Conservation (phyloP, 768 basidiomycete genomes). For the Atractiella rhizophila region DNA sequence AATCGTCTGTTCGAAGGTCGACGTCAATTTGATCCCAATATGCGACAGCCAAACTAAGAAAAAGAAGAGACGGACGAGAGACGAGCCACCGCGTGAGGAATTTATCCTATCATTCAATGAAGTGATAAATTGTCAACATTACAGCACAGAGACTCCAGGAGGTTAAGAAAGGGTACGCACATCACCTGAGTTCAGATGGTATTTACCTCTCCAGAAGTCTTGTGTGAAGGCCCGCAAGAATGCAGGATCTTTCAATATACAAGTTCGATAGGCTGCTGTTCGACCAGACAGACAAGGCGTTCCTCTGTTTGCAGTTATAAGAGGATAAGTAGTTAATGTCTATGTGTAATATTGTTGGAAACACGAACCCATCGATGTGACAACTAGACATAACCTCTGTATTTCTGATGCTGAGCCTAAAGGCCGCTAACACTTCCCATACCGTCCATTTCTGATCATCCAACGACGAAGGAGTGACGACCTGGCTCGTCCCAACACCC, state of each 20-base stretch:
- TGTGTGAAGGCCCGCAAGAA: constrained; percentile 82
- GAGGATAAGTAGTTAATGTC: too few relatives aligned
- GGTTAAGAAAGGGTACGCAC: constrained; percentile 16
- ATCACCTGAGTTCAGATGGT: constrained; percentile 80
- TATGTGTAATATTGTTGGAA: background rate
- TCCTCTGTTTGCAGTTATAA: too few relatives aligned
- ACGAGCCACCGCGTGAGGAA: constrained; percentile 94
- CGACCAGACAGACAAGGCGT: constrained; percentile 75
- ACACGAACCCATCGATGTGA: constrained; percentile 53
- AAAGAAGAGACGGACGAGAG: too few relatives aligned
- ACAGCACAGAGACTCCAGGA: background rate
- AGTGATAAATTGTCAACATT: background rate
- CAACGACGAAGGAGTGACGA: constrained; percentile 59
- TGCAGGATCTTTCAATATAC: constrained; percentile 82
- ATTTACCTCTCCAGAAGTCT: constrained; percentile 79
- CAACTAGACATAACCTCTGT: constrained; percentile 73
- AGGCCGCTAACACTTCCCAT: constrained; percentile 85
- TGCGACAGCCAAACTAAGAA: too few relatives aligned
- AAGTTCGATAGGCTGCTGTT: constrained; percentile 76
- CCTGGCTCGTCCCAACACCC: constrained; percentile 72
- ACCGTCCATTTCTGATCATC: constrained; percentile 59
- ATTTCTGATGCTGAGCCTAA: constrained; percentile 74
- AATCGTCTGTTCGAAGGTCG: too few relatives aligned
- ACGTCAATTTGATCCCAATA: too few relatives aligned
- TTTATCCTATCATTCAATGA: constrained; percentile 21